Evolutionary conservation across 495 filamentous ascomycete genomes (phyloP).

Genomic region (Saxophila tyrrhenica): DNA sequence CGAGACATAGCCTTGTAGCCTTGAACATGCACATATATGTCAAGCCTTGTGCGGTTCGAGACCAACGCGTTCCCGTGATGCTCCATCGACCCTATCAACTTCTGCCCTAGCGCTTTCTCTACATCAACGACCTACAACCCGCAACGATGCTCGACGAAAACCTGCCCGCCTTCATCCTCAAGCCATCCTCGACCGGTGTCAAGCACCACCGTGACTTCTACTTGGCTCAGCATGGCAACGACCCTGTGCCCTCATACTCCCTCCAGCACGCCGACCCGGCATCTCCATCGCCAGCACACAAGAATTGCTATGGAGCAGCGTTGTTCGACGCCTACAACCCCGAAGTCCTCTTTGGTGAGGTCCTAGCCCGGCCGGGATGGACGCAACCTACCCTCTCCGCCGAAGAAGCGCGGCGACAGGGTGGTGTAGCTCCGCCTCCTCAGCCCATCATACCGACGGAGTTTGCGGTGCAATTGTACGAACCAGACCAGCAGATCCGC

Average conservation of each 20-base stretch:
- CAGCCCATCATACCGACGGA: slow-evolving; percentile 66
- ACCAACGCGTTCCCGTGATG: neutral
- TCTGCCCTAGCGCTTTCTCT: neutral
- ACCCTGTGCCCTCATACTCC: slow-evolving; percentile 65
- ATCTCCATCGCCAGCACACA: slow-evolving; percentile 49
- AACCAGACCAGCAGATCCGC: slow-evolving; percentile 73
- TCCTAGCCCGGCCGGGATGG: slow-evolving; percentile 75
- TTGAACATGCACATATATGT: no score
- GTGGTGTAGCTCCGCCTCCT: slow-evolving; percentile 53
- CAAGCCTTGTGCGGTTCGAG: no score
- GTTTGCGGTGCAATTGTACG: slow-evolving; percentile 82
- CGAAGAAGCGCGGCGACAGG: slow-evolving; percentile 66
- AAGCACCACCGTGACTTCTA: slow-evolving; percentile 52
- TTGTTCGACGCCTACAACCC: slow-evolving; percentile 73
- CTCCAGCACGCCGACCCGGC: slow-evolving; percentile 64
- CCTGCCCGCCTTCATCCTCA: slow-evolving; percentile 68
- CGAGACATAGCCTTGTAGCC: no score
- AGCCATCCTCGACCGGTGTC: slow-evolving; percentile 33
- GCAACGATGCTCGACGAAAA: slow-evolving; percentile 81
- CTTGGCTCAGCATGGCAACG: slow-evolving; percentile 68
- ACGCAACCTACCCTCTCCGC: slow-evolving; percentile 66
- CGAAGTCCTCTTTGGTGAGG: slow-evolving; percentile 75
- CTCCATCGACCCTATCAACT: neutral
- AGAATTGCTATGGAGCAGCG: slow-evolving; percentile 76
- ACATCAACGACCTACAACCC: neutral